Base-by-base conservation (phyloP, 2,329 filamentous ascomycete species). In the Chaetomium strumarium region DNA sequence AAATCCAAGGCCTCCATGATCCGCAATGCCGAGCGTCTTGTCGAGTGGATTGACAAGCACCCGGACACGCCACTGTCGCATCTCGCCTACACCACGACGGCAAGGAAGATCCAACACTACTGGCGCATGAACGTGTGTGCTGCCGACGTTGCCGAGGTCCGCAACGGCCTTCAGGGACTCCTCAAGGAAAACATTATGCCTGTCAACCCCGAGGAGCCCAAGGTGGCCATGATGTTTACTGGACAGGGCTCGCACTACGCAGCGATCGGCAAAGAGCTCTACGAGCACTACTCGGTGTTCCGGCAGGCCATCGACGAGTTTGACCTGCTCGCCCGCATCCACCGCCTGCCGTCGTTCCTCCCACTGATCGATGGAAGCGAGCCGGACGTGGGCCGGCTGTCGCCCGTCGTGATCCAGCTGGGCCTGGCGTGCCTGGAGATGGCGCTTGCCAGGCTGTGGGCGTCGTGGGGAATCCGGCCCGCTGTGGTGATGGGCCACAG, bases 81-180 rank as follows among this genome's bases (percentile, higher is more conserved):
- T 54, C 67, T 88, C 1, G 78, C 84, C 0, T 88, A 88, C 66
- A 85, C 82, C 1, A 83, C 81, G 0, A 87, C 84, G 5, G 86
- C 85, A 13, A 77, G 84, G 19, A 76, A 78, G 41, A 76, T 81
- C 11, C 83, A 85, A 57, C 77, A 83, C 65, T 72, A 75, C 60
- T 79, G 76, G 70, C 75, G 80, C 29, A 71, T 80, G 64, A 75
- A 72, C 39, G 71, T 78, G 40, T 65, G 71, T 3, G 75, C 70
- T 0, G 64, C 66, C 6, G 69, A 70, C 49, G 56, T 76, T 2
- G 50, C 62, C 0, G 75, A 77, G 56, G 74, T 75, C 1, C 68
- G 70, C 57, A 63, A 62, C 31, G 70, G 70, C 17, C 69, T 80
- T 45, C 63, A 64, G 52, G 64, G 68, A 5, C 70, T 72, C 16